Percentiles rank a stretch among this genome's conserved stretches.
Conservation (phyloP, 805 yeast species). For the Schwanniomyces occidentalis region DNA sequence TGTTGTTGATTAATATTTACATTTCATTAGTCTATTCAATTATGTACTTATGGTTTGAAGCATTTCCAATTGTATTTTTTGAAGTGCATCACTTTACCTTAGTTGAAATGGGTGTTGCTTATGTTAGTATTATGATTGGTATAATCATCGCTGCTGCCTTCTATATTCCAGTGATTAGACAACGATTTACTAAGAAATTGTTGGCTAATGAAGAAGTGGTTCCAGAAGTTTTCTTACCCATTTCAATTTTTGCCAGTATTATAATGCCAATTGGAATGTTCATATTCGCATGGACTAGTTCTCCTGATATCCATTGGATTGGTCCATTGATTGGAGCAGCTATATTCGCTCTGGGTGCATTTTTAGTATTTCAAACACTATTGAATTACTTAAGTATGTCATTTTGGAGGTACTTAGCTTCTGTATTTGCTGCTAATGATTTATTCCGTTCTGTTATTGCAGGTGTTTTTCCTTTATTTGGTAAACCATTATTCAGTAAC, state of each 20-base stretch:
- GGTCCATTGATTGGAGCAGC: conserved; percentile 41
- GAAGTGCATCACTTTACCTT: conserved; percentile 47
- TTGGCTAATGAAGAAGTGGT: conserved; percentile 20
- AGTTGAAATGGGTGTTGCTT: conserved; percentile 52
- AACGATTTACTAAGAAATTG: conserved; percentile 13
- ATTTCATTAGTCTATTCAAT: conserved; percentile 54
- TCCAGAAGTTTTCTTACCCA: conserved; percentile 37
- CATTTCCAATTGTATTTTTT: conserved; percentile 55
- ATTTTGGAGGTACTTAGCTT: conserved; percentile 50
- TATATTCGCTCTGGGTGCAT: conserved; percentile 37
- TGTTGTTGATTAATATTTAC: conserved; percentile 52
- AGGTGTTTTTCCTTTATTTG: conserved; percentile 63
- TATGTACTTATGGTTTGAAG: conserved; percentile 57
- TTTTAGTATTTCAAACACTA: conserved; percentile 49
- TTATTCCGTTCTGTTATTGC: conserved; percentile 53
- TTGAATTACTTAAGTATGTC: conserved; percentile 49
- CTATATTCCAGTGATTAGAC: conserved; percentile 45
- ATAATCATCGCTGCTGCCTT: conserved; percentile 31
- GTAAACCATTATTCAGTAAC: conserved; percentile 53
- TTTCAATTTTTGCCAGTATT: conserved; percentile 30
- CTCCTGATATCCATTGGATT: conserved; percentile 44
- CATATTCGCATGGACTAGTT: conserved; percentile 49
- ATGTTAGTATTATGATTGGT: conserved; percentile 38
- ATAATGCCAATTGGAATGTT: conserved; percentile 30
- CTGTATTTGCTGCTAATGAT: conserved; percentile 60